Evolutionary conservation across 139 green algal genomes (phyloP), one percentile per base, ranked within the genome.

Genomic region (Dunaliella primolecta): DNA sequence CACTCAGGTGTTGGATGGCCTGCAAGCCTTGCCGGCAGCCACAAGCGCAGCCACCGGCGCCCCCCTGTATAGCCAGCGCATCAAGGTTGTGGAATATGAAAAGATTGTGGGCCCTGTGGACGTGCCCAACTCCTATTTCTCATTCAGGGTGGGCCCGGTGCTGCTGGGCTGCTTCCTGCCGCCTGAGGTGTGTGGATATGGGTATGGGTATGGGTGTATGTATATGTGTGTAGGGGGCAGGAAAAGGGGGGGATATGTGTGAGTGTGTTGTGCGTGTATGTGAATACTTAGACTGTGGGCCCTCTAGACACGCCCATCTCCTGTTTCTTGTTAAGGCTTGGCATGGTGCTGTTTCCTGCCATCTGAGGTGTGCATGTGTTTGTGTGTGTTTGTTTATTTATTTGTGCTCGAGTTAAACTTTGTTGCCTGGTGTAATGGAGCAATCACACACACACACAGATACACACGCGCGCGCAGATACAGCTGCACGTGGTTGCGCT

Each of bases 161-260:
- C 78, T 83, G 78, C 78, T 83, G 24, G 78, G 78, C 11, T 75
- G 37, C 78, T 83, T 83, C 78, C 37, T 83, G 78, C 37, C 33
- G 37, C 78, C 78, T 36, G 31, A 80, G n/a, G 30, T 80, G 71
- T 15, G 71, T 64, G 15, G 46, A 64, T 64, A 15, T 64, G 46
- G 7, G 46, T 64, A 15, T 64, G 46, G 7, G 46, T 64, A 15
- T 64, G 46, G 7, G 46, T 64, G 46, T 64, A 15, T 64, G 46
- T 64, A 15, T 64, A 15, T 64, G 46, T 64, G 46, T 64, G 46
- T 64, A 15, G n/a, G n/a, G n/a, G n/a, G n/a, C n/a, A n/a, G n/a
- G n/a, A n/a, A n/a, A n/a, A n/a, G n/a, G n/a, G n/a, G n/a, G n/a
- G n/a, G n/a, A n/a, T 64, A 15, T 64, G 46, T 64, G 46, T 64